These are phyloP conservation scores for Penicillium angulare DNA, from an alignment of 495 filamentous ascomycete species.

Conservation along the genomic window DNA sequence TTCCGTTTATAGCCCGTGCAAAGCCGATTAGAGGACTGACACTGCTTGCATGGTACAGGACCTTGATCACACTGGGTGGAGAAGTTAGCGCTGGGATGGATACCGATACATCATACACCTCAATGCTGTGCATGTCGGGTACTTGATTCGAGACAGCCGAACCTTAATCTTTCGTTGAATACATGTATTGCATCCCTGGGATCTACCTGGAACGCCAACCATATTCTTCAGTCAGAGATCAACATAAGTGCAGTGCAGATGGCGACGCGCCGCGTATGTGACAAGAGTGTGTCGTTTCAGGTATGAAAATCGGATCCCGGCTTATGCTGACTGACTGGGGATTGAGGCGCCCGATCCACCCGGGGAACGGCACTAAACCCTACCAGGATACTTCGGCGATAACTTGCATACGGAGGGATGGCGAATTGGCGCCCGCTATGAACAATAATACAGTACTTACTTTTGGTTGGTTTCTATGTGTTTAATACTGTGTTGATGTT, in stretches of 20 bases:
- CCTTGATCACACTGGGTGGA: neutral
- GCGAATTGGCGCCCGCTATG: neutral
- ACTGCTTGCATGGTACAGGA: neutral
- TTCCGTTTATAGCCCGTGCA: neutral
- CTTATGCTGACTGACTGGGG: neutral
- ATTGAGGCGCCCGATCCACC: too few relatives aligned
- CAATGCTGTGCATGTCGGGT: too few relatives aligned
- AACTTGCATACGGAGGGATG: neutral
- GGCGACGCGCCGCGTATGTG: too few relatives aligned
- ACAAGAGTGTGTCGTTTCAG: too few relatives aligned
- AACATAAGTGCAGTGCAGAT: neutral
- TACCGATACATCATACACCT: too few relatives aligned
- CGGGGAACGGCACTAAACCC: too few relatives aligned
- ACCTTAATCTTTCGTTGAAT: slow-evolving; percentile 1
- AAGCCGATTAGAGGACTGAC: neutral
- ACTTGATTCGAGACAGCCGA: too few relatives aligned
- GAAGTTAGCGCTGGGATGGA: neutral
- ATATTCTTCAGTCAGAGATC: neutral
- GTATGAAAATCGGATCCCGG: too few relatives aligned
- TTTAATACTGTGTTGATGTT: neutral
- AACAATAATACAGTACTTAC: neutral
- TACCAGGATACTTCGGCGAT: neutral
- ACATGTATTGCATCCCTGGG: slow-evolving; percentile 1
- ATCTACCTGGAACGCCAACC: slow-evolving; percentile 1
- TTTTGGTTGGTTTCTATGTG: neutral